Conservation (phyloP, 2,329 filamentous ascomycete genomes). For the Dothidotthia symphoricarpi region DNA sequence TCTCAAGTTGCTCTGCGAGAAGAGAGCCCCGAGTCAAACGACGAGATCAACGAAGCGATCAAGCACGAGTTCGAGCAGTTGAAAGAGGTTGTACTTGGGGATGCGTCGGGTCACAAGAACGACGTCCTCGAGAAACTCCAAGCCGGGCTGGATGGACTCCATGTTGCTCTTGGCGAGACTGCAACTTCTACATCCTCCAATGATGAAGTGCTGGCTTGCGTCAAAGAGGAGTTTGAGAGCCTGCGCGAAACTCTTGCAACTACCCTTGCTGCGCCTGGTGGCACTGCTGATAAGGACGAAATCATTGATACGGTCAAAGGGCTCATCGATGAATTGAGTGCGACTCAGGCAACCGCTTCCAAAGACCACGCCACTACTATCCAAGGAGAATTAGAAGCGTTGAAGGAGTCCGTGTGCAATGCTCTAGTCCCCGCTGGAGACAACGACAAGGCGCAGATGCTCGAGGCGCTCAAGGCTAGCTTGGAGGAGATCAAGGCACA, state of each 20-base stretch:
- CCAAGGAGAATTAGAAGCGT: slow-evolving; percentile 44
- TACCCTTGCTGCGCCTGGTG: slow-evolving; percentile 50
- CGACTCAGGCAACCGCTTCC: slow-evolving; percentile 44
- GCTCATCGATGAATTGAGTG: slow-evolving; percentile 45
- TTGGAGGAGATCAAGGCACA: slow-evolving; percentile 41
- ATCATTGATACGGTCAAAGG: slow-evolving; percentile 65
- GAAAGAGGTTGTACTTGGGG: slow-evolving; percentile 69
- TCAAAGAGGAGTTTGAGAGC: slow-evolving; percentile 62
- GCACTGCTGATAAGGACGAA: slow-evolving; percentile 59
- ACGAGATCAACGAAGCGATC: slow-evolving; percentile 65
- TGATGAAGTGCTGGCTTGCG: slow-evolving; percentile 48
- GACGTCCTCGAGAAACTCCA: slow-evolving; percentile 62
- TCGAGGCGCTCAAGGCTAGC: slow-evolving; percentile 40
- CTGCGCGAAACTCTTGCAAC: slow-evolving; percentile 58
- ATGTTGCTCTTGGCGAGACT: slow-evolving; percentile 44
- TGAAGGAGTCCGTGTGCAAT: slow-evolving; percentile 45
- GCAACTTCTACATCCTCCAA: slow-evolving; percentile 30
- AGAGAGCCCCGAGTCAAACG: slow-evolving; percentile 40
- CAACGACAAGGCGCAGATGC: slow-evolving; percentile 43
- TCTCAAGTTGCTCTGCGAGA: slow-evolving; percentile 40
- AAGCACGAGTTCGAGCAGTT: slow-evolving; percentile 80
- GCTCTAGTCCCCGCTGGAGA: slow-evolving; percentile 43
- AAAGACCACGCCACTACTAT: slow-evolving; percentile 45
- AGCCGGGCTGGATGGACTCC: slow-evolving; percentile 50
- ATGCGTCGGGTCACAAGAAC: slow-evolving; percentile 57